phyloP scores from a whole-genome alignment of 2,329 filamentous ascomycete genomes.

The Drechslerella coelobrocha region DNA sequence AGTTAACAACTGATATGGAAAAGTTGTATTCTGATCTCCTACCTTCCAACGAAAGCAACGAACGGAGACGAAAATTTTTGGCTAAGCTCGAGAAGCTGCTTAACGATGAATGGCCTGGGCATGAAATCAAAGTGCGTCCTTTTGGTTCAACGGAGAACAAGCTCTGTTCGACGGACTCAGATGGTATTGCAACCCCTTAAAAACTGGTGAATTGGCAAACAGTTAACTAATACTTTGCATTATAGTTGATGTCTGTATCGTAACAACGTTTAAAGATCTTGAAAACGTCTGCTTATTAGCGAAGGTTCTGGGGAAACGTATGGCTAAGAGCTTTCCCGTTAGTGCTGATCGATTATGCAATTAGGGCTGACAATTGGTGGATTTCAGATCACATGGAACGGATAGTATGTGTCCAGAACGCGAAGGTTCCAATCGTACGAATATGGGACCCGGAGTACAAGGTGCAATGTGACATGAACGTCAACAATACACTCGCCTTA shows the following conservation, averaged over 20 bases:
- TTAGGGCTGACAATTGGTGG: constrained; percentile 40
- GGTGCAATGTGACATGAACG: constrained; percentile 95
- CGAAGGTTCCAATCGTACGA: constrained; percentile 98
- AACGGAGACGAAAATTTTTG: constrained; percentile 77
- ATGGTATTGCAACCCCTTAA: constrained; percentile 69
- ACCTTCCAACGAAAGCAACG: constrained; percentile 79
- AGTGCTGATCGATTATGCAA: neutral
- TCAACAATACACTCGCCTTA: constrained; percentile 93
- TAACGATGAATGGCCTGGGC: constrained; percentile 88
- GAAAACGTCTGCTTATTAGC: constrained; percentile 91
- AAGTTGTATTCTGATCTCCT: constrained; percentile 84
- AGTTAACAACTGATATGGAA: constrained; percentile 80
- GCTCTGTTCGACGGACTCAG: constrained; percentile 92
- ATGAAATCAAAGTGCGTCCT: constrained; percentile 86
- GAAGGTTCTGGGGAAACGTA: constrained; percentile 80
- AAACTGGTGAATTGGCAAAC: constrained; percentile 7
- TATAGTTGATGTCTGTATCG: constrained; percentile 95
- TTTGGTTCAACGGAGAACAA: constrained; percentile 98
- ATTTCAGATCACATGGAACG: constrained; percentile 88
- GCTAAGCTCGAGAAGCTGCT: constrained; percentile 85
- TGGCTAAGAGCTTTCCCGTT: constrained; percentile 9
- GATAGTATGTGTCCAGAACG: constrained; percentile 90
- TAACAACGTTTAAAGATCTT: constrained; percentile 83
- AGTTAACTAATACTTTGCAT: constrained; percentile 23
- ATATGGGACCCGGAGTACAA: constrained; percentile 94